Percentiles rank a stretch among this genome's conserved stretches.
phyloP scores from a whole-genome alignment of 192 early-diverging fungal species.

The Gamsiella multidivaricata region DNA sequence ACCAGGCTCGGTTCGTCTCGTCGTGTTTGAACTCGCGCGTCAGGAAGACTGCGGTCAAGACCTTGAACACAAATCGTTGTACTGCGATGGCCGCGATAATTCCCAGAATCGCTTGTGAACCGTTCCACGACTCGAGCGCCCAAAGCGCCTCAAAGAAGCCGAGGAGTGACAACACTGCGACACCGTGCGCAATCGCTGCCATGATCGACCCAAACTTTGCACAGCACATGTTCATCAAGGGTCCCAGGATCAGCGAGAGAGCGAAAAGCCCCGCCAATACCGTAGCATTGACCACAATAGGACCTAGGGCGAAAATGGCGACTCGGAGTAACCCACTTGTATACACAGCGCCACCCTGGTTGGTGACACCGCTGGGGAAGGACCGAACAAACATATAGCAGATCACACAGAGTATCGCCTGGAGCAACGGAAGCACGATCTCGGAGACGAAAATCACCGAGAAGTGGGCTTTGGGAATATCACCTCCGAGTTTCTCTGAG shows the following conservation, averaged over 20 bases:
- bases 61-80: slow-evolving; percentile 75
- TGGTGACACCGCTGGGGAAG: slow-evolving; percentile 51
- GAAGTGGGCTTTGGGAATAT: slow-evolving; percentile 75
- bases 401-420: slow-evolving; percentile 69
- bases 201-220: slow-evolving; percentile 79
- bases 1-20: slow-evolving; percentile 89
- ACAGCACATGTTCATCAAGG: slow-evolving; percentile 71
- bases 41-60: slow-evolving; percentile 75
- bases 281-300: slow-evolving; percentile 76
- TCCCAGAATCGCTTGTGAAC: slow-evolving; percentile 71
- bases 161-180: slow-evolving; percentile 70
- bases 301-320: slow-evolving; percentile 72
- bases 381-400: slow-evolving; percentile 77
- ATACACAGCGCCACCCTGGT: slow-evolving; percentile 17
- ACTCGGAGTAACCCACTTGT: slow-evolving; percentile 70
- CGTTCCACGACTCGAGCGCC: slow-evolving; percentile 74
- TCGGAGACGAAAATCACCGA: slow-evolving; percentile 76
- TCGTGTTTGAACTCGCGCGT: slow-evolving; percentile 88
- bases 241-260: slow-evolving; percentile 72
- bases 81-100: slow-evolving; percentile 73
- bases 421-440: slow-evolving; percentile 74
- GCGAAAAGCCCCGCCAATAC: slow-evolving; percentile 69
- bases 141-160: slow-evolving; percentile 72
- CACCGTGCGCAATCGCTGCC: slow-evolving; percentile 71
- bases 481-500: slow-evolving; percentile 65